Percentiles rank a stretch among this genome's conserved stretches.
Conservation (phyloP, 2,329 filamentous ascomycete species). For the Trichoderma sp. region DNA sequence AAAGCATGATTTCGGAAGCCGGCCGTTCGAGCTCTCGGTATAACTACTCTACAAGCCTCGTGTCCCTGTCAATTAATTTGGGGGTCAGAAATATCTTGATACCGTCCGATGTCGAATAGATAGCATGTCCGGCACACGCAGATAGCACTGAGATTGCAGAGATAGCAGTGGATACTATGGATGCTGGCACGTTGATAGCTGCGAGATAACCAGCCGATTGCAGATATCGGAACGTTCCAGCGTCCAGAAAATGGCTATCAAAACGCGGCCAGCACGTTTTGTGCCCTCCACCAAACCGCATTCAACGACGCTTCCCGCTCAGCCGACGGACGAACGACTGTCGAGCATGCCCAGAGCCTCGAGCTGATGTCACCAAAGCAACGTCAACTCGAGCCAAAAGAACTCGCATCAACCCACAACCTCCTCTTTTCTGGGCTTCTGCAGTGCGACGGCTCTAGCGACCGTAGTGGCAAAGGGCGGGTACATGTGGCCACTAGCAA, state of each 20-base stretch:
- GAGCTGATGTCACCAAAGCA: slow-evolving; percentile 14
- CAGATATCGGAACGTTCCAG: slow-evolving; percentile 21
- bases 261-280: neutral
- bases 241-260: slow-evolving; percentile 4
- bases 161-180: slow-evolving; percentile 20
- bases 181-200: neutral
- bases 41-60: neutral
- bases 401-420: neutral
- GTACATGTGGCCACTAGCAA: neutral
- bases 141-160: neutral
- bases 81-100: neutral
- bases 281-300: neutral
- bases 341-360: neutral
- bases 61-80: neutral
- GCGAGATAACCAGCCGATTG: neutral
- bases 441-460: slow-evolving; percentile 27
- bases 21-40: neutral
- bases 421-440: slow-evolving; percentile 17
- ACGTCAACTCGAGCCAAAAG: neutral
- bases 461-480: neutral
- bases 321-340: neutral
- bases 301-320: neutral
- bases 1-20: neutral
- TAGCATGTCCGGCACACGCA: neutral
- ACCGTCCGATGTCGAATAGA: neutral